phyloP scores from a whole-genome alignment of 257 asterid genomes.

The Fraxinus anomala region DNA sequence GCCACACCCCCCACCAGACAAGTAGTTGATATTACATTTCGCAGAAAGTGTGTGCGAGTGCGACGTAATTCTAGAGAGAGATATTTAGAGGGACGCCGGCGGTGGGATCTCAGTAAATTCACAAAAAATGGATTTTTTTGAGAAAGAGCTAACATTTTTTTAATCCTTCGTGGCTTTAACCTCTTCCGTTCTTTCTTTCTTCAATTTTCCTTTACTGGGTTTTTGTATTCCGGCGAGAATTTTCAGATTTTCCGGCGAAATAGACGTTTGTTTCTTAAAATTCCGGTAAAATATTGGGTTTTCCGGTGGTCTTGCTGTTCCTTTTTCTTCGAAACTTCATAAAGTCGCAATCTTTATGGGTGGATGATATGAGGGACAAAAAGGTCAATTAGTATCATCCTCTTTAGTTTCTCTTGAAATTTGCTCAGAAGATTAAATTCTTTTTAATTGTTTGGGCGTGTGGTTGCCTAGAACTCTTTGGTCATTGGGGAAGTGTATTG shows the following conservation, averaged over 20 bases:
- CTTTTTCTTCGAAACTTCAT: constrained; percentile 22
- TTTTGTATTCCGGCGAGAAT: constrained; percentile 21
- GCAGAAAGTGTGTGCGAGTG: constrained; percentile 17
- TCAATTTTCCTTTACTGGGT: background rate
- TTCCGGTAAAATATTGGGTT: background rate
- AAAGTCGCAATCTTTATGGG: constrained; percentile 28
- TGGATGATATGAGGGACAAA: constrained; percentile 23
- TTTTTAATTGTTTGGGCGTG: constrained; percentile 13
- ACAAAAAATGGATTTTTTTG: constrained; percentile 31
- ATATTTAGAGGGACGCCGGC: constrained; percentile 1
- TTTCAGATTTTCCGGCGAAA: background rate
- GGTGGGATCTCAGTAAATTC: constrained; percentile 17
- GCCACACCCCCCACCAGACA: background rate
- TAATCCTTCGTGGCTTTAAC: constrained; percentile 9
- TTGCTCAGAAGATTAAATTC: constrained; percentile 2
- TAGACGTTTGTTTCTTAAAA: background rate
- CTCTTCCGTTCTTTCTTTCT: background rate
- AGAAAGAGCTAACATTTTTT: constrained; percentile 22
- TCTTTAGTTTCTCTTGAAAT: constrained; percentile 33
- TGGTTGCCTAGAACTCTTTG: constrained; percentile 18
- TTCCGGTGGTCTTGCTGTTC: constrained; percentile 24
- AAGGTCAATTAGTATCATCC: constrained; percentile 30
- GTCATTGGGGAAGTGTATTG: constrained; percentile 23
- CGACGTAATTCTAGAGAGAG: constrained; percentile 26
- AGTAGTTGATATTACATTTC: constrained; percentile 6